Conservation (phyloP, 2,329 filamentous ascomycete species). For the Colletotrichum tanaceti region DNA sequence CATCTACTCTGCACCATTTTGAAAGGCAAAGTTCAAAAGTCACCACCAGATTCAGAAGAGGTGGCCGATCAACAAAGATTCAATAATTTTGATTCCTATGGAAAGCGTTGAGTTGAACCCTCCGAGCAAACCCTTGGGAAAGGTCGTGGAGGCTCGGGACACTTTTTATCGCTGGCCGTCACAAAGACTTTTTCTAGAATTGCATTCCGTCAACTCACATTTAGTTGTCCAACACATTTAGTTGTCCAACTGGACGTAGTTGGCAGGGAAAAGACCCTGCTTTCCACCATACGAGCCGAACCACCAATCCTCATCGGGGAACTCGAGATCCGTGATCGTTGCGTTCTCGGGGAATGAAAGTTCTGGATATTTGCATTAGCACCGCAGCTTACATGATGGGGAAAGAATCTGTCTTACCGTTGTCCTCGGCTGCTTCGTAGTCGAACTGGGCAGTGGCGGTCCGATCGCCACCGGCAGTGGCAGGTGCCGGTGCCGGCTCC, state of each 20-base stretch:
- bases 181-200: conserved; percentile 36
- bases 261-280: conserved; percentile 84
- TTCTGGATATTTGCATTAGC: conserved; percentile 57
- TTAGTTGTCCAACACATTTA: conserved; percentile 56
- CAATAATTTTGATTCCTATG: conserved; percentile 24
- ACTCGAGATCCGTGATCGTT: conserved; percentile 85
- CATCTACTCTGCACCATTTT: background rate
- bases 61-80: background rate
- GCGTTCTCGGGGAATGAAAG: conserved; percentile 90
- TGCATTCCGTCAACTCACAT: conserved; percentile 3
- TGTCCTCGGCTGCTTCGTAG: conserved; percentile 97
- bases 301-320: conserved; percentile 99
- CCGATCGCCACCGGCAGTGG: conserved; percentile 56
- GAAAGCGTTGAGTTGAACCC: conserved; percentile 3
- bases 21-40: background rate
- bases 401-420: conserved; percentile 66
- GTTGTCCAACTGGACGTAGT: conserved; percentile 72
- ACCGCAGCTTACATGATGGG: background rate
- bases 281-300: conserved; percentile 85
- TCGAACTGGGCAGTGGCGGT: conserved; percentile 92
- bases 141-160: conserved; percentile 4
- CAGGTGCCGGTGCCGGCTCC: conserved; percentile 54
- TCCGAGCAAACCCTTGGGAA: conserved; percentile 16
- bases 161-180: conserved; percentile 32
- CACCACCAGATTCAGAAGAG: background rate